These are phyloP conservation scores for Cetraspora pellucida DNA, from an alignment of 192 early-diverging fungal genomes.

Conservation along the genomic window DNA sequence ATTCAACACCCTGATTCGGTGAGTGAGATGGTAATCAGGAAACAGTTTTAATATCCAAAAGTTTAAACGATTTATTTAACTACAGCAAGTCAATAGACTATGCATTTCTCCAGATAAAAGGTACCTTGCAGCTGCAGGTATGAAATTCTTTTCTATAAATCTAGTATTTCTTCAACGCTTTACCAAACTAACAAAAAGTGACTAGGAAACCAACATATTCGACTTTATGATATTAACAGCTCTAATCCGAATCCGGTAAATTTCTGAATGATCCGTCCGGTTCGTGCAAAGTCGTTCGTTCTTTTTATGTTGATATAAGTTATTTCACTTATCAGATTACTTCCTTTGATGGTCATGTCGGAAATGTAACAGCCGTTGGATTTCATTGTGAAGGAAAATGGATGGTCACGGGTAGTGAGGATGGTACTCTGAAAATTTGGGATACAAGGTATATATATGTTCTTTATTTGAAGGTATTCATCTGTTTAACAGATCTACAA, in stretches of 20 bases:
- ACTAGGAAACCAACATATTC: constrained; percentile 76
- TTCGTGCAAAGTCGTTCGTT: neutral
- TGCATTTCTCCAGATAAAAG: constrained; percentile 89
- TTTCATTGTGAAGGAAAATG: constrained; percentile 74
- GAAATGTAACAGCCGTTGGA: constrained; percentile 62
- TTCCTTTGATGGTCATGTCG: constrained; percentile 64
- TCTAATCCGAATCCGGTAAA: constrained; percentile 74
- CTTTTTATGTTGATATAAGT: neutral
- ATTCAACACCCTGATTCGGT: constrained; percentile 85
- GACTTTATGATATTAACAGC: constrained; percentile 82
- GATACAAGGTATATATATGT: constrained; percentile 62
- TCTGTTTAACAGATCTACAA: constrained; percentile 13
- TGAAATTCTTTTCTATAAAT: neutral
- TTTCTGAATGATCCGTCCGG: neutral
- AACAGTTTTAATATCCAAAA: neutral
- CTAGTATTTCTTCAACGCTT: neutral
- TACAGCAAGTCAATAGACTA: constrained; percentile 83
- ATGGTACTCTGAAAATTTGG: constrained; percentile 79
- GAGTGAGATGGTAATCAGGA: constrained; percentile 22
- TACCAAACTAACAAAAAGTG: neutral
- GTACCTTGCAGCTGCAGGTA: constrained; percentile 80
- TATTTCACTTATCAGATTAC: constrained; percentile 39
- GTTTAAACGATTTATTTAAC: neutral
- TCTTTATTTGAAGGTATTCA: constrained; percentile 37
- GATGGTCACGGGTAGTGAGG: constrained; percentile 79